Evolutionary conservation across 176 grass and related monocot species (phyloP).

Genomic region (Canna indica): DNA sequence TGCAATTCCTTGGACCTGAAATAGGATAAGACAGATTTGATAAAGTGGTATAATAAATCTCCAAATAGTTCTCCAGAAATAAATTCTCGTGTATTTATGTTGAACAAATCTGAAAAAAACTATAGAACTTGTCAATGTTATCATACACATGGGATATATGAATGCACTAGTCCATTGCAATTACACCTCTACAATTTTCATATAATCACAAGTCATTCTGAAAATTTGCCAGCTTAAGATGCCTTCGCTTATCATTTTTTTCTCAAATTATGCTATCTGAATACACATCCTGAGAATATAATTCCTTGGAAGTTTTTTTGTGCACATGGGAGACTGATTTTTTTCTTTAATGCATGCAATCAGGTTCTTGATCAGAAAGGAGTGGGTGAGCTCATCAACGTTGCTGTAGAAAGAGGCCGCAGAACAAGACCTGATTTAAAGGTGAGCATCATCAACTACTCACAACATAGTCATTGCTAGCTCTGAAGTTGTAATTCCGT

Average conservation of each 20-base stretch:
- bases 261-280: neutral
- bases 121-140: neutral
- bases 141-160: neutral
- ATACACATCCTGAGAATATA: neutral
- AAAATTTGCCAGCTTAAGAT: neutral
- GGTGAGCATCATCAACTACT: slow-evolving; percentile 28
- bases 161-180: neutral
- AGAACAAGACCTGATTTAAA: slow-evolving; percentile 73
- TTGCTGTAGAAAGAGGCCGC: slow-evolving; percentile 79
- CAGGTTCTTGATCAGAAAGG: slow-evolving; percentile 91
- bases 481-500: neutral
- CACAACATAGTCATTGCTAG: neutral
- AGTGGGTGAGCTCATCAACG: slow-evolving; percentile 71
- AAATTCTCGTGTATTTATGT: neutral
- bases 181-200: neutral
- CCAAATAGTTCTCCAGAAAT: neutral
- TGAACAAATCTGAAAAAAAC: neutral
- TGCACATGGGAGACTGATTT: neutral
- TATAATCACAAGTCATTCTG: neutral
- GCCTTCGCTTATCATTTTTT: neutral
- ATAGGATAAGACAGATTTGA: neutral
- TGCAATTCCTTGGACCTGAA: neutral
- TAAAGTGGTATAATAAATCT: neutral
- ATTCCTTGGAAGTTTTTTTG: neutral
- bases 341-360: neutral